These are phyloP conservation scores for Ploettnerulaceae sp. DNA, from an alignment of 2,329 filamentous ascomycete species.

Conservation along the genomic window DNA sequence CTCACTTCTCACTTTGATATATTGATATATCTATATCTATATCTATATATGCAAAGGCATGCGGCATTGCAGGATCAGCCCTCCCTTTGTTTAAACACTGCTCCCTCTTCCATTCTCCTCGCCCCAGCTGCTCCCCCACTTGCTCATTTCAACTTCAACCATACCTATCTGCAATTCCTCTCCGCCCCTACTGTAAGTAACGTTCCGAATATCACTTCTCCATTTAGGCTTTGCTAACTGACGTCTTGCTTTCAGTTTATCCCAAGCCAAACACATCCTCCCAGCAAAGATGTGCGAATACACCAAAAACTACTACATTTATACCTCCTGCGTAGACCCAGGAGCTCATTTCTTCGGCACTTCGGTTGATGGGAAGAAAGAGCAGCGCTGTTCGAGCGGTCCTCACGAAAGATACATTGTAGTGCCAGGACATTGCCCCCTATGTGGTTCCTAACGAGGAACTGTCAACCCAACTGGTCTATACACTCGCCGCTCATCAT, in stretches of 20 bases:
- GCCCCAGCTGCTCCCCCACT: neutral
- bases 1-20: too few species aligned
- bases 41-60: constrained; percentile 21
- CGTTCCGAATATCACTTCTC: neutral
- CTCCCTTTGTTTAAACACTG: constrained; percentile 6
- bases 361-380: constrained; percentile 59
- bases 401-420: constrained; percentile 74
- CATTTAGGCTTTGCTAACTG: neutral
- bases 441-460: constrained; percentile 37
- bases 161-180: neutral
- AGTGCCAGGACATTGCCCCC: constrained; percentile 56
- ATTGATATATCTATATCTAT: constrained; percentile 9
- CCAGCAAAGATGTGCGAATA: constrained; percentile 49
- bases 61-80: constrained; percentile 8
- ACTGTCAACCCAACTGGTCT: neutral
- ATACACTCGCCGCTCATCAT: constrained; percentile 3
- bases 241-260: neutral
- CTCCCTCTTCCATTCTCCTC: neutral
- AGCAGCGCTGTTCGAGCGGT: constrained; percentile 53
- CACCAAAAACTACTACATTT: constrained; percentile 74
- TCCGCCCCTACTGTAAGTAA: too few species aligned
- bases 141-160: constrained; percentile 2
- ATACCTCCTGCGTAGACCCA: constrained; percentile 64
- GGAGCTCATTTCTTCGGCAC: constrained; percentile 67
- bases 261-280: neutral